Evolutionary conservation across 228 moss, liverwort and hornwort species (phyloP), one percentile per base, ranked within the genome.

Genomic region (Sphagnum magellanicum): DNA sequence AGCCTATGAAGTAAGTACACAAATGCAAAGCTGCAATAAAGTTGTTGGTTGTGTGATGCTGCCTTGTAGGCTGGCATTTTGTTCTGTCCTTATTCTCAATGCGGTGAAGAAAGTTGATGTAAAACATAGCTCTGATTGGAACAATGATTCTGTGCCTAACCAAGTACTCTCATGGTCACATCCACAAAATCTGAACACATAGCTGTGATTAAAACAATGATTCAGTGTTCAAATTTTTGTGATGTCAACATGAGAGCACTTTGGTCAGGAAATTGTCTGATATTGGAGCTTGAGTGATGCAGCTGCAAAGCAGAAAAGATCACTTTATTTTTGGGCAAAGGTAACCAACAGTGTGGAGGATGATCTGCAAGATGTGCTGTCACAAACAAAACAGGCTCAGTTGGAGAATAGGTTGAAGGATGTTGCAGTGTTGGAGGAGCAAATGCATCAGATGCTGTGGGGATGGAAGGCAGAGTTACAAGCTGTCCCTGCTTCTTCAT

Each of bases 401-500:
- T 77, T 79, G 12, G 86, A 86, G 71, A 79, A 79, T 47, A 79
- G 86, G 12, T 73, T 79, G 58, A 86, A 86, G 50, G 86, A 80
- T 53, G 82, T 86, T 49, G 69, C 86, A 66, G 69, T 86, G 0
- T 50, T 79, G 61, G 86, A 86, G 69, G 86, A 86, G 75, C 86
- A 86, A 67, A 86, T 86, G 86, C 86, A 86, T 75, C 86, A 86
- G 79, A 79, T 79, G 82, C 69, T 86, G 71, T 71, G 79, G 66
- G 86, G 82, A 77, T 86, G 86, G 86, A 86, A 82, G 52, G 86
- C 73, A 15, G 86, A 86, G 75, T 79, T 86, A 0, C 75, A 86
- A 61, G 69, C 77, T 2, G 79, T 79, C 7, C 86, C 82, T 48
- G 68, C 82, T 49, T 80, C 79, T 46, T 82, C 86, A 73, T 86